Conservation (phyloP, 495 filamentous ascomycete species). For the Xylaria venustula region DNA sequence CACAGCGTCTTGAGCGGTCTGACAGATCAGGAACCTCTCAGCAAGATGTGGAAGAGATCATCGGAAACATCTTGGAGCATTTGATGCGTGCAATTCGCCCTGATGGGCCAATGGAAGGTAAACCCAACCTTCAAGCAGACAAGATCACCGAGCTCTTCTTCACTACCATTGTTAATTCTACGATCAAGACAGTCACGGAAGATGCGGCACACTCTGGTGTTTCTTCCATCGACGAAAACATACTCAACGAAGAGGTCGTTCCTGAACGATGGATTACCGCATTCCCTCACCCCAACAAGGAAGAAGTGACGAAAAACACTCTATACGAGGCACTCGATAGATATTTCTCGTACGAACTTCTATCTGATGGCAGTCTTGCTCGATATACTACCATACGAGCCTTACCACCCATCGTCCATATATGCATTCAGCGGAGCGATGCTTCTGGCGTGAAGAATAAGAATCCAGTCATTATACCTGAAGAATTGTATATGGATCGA, state of each 20-base stretch:
- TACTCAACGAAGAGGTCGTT: constrained; percentile 33
- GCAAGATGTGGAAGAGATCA: constrained; percentile 94
- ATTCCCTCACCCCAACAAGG: constrained; percentile 31
- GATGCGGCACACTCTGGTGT: neutral
- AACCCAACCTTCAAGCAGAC: constrained; percentile 69
- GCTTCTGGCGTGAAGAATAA: constrained; percentile 68
- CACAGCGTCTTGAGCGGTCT: constrained; percentile 37
- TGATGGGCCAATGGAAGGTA: constrained; percentile 45
- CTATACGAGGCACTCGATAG: constrained; percentile 83
- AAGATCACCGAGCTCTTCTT: constrained; percentile 65
- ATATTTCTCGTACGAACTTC: constrained; percentile 74
- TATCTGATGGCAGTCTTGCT: constrained; percentile 60
- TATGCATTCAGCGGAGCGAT: constrained; percentile 81
- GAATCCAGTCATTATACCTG: constrained; percentile 69
- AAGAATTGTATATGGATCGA: constrained; percentile 82
- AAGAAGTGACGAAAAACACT: constrained; percentile 44
- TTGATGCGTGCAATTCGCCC: constrained; percentile 84
- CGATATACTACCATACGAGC: constrained; percentile 74
- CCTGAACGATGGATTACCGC: constrained; percentile 41
- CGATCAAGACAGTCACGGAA: constrained; percentile 29
- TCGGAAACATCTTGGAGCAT: constrained; percentile 85
- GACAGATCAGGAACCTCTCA: constrained; percentile 50
- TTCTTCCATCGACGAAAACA: constrained; percentile 19
- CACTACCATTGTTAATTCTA: constrained; percentile 44
- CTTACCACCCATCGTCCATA: constrained; percentile 81